These are phyloP conservation scores for Gossypium davidsonii DNA, from an alignment of 441 rosid genomes.

Conservation along the genomic window DNA sequence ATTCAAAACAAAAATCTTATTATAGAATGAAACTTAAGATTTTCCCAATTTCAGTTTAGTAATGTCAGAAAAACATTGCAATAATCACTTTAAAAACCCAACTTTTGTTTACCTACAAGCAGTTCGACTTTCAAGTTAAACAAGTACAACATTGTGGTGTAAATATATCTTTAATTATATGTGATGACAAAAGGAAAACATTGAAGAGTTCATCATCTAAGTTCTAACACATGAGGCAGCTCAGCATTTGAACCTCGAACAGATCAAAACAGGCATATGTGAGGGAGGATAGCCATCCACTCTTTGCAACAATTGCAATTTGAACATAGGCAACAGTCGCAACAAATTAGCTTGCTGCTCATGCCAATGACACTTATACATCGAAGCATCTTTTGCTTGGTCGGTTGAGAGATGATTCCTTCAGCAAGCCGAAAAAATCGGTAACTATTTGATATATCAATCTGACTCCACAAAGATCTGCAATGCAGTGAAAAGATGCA, in stretches of 20 bases:
- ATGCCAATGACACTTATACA: background rate
- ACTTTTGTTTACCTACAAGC: background rate
- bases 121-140: background rate
- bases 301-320: background rate
- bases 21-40: no score
- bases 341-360: background rate
- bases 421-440: constrained; percentile 6
- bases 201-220: background rate
- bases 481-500: constrained; percentile 16
- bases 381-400: constrained; percentile 4
- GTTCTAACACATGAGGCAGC: background rate
- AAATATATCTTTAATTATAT: background rate
- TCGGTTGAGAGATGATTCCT: background rate
- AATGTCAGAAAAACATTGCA: background rate
- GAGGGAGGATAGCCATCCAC: background rate
- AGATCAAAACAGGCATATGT: background rate
- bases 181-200: background rate
- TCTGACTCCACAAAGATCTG: constrained; percentile 56
- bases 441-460: constrained; percentile 20
- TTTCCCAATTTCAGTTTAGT: background rate
- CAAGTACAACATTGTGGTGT: background rate
- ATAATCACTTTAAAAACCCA: background rate
- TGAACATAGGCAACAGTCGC: background rate
- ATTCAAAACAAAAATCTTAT: no score
- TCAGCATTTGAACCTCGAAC: background rate